Evolutionary conservation across 1,284 basidiomycete genomes (phyloP), one percentile per base, ranked within the genome.

Genomic region (Marasmius sp.): DNA sequence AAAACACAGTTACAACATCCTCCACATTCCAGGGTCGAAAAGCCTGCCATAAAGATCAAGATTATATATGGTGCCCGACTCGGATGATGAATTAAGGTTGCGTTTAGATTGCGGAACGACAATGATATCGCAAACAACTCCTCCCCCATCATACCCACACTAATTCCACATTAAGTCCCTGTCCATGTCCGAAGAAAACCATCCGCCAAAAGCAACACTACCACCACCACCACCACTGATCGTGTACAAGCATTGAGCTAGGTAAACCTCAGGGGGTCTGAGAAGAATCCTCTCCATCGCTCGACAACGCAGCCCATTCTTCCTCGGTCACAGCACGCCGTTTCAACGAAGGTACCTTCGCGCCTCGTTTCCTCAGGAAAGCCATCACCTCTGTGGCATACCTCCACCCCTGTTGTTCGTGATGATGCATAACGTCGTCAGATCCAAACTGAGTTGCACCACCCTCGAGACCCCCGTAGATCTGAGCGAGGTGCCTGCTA

Each of bases 361-460:
- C 91, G 0, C 91, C 91, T 59, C 82, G 78, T 64, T 73, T 73
- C 69, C 78, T 81, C 74, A 93, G 74, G 72, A 87, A 92, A 50
- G 72, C 70, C 36, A 90, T 74, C 1, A 92, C 85, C 72, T 93
- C 91, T 39, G 74, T 74, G 48, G 83, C 85, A 67, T 73, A 75
- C 63, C 90, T 79, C 80, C 84, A 88, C 27, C 86, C 88, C 53
- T 78, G 20, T 4, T 10, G 2, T 36, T 58, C 43, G 22, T 60
- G 47, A 4, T 41, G 33, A 22, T 56, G 36, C 37, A 34, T 34
- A 34, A 22, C 41, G 22, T 48, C 20, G 34, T 51, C 34, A 37
- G 6, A 57, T 69, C 54, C 70, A 16, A 14, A 16, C 38, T n/a
- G 22, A 47, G 9, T 37, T n/a, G 12, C 33, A 22, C 22, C 34